Base-by-base conservation (phyloP, 306 rosid genomes). In the Prosopis cineraria region DNA sequence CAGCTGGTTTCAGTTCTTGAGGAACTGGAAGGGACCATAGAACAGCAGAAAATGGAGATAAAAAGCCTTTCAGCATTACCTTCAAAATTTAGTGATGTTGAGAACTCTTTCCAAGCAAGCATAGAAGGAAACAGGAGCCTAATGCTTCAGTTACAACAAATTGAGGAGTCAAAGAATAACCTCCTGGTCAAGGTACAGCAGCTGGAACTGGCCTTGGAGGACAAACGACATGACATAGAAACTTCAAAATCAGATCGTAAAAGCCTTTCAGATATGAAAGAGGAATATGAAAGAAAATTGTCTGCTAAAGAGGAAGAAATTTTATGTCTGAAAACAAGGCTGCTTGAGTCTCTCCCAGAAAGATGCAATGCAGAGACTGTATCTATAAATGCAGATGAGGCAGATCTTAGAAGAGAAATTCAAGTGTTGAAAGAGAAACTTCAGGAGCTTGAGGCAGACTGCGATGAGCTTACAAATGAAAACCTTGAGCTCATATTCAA, bases 381-480 rank as follows among this genome's bases (percentile, higher is more conserved):
- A 27, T 84, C 88, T 74, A 62, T 52, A 63, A 80, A 86, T 70
- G 83, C 43, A 70, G 81, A 52, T 72, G 90, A 86, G 76, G 87
- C 55, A 40, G 77, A 83, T 87, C 83, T 87, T 80, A 73, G 87
- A 30, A 86, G 82, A 70, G 89, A 93, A 84, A 84, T 93, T 19
- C 84, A 91, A 72, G 75, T 48, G 25, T 81, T 95, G 81, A 90
- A 81, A 80, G 94, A 88, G 79, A 95, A 93, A 86, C 74, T 95
- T 81, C 85, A 90, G 84, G 98, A 93, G 83, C 91, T 93, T 73
- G 99, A 95, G 86, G 83, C 80, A 76, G 99, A 95, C 84, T 93
- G 99, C 84, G 90, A 83, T 80, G 99, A 95, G 87, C 85, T 95
- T 80, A 95, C 99, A 1, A 90, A 95, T 9, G 99, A 95, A 87